Conservation (phyloP, 768 basidiomycete genomes). For the Auriculariales sp. region DNA sequence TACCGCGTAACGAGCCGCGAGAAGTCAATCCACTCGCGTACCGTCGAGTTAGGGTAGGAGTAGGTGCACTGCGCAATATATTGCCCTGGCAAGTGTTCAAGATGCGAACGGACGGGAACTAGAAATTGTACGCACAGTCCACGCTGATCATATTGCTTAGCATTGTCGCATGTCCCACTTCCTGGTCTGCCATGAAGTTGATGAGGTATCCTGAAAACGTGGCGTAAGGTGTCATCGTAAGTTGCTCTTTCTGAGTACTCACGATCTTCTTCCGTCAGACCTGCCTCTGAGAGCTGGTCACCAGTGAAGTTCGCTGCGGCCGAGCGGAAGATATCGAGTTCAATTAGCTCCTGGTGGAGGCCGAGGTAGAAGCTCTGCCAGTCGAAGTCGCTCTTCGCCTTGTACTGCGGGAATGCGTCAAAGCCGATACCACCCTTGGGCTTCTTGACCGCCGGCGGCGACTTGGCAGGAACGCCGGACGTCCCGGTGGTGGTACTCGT, state of each 20-base stretch:
- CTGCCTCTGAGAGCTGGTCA: slow-evolving; percentile 40
- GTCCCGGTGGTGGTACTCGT: too few relatives aligned
- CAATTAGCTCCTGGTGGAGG: slow-evolving; percentile 51
- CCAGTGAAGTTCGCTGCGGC: slow-evolving; percentile 38
- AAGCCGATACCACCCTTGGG: neutral
- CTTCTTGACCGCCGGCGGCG: neutral
- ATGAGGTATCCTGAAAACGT: too few relatives aligned
- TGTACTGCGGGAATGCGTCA: neutral
- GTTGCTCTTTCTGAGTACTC: too few relatives aligned
- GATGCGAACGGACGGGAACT: neutral
- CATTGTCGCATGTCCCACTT: slow-evolving; percentile 44
- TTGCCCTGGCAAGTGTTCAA: too few relatives aligned
- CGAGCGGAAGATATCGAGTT: slow-evolving; percentile 43
- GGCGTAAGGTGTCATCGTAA: neutral
- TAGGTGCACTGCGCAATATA: slow-evolving; percentile 50
- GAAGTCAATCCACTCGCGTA: slow-evolving; percentile 46
- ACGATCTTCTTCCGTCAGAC: slow-evolving; percentile 36
- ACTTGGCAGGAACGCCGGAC: neutral
- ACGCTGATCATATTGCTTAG: slow-evolving; percentile 35
- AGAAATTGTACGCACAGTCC: slow-evolving; percentile 12
- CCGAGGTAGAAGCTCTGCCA: slow-evolving; percentile 22
- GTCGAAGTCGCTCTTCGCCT: neutral
- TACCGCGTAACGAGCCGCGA: slow-evolving; percentile 33
- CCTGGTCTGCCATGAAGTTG: slow-evolving; percentile 49
- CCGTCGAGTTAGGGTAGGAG: slow-evolving; percentile 37